Evolutionary conservation across 2,329 filamentous ascomycete species (phyloP).

Genomic region (Pleurostoma richardsiae): DNA sequence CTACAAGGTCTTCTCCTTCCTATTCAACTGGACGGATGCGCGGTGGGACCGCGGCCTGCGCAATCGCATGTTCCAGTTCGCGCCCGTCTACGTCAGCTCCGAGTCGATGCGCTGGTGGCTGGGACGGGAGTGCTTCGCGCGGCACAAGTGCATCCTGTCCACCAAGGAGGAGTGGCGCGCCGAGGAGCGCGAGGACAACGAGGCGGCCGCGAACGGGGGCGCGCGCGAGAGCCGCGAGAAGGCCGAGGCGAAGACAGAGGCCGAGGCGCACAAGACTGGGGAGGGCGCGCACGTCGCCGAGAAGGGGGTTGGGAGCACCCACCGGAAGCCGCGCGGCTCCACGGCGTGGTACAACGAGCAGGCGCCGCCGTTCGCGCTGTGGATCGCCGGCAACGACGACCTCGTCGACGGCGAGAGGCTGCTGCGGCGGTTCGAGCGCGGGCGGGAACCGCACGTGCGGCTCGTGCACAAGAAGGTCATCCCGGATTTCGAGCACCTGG

Average conservation of each 20-base stretch:
- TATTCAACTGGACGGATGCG: constrained; percentile 82
- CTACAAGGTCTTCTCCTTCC: constrained; percentile 82
- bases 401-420: constrained; percentile 78
- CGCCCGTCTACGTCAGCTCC: constrained; percentile 82
- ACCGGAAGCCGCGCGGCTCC: constrained; percentile 34
- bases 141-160: constrained; percentile 79
- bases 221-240: constrained; percentile 5
- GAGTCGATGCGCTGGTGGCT: constrained; percentile 97
- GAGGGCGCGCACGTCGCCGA: not conserved
- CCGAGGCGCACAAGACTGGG: constrained; percentile 19
- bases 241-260: constrained; percentile 22
- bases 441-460: constrained; percentile 74
- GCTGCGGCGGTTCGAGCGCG: constrained; percentile 67
- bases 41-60: constrained; percentile 80
- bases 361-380: constrained; percentile 79
- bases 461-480: constrained; percentile 81
- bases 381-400: constrained; percentile 78
- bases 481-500: constrained; percentile 85
- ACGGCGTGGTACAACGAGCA: constrained; percentile 78
- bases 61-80: constrained; percentile 84
- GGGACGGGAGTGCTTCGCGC: constrained; percentile 65
- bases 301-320: constrained; percentile 2
- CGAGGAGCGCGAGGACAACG: constrained; percentile 58
- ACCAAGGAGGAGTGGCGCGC: constrained; percentile 64
- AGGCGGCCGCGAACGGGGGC: constrained; percentile 17